phyloP scores from a whole-genome alignment of 768 basidiomycete species.

The Leccinellum rugosiceps region DNA sequence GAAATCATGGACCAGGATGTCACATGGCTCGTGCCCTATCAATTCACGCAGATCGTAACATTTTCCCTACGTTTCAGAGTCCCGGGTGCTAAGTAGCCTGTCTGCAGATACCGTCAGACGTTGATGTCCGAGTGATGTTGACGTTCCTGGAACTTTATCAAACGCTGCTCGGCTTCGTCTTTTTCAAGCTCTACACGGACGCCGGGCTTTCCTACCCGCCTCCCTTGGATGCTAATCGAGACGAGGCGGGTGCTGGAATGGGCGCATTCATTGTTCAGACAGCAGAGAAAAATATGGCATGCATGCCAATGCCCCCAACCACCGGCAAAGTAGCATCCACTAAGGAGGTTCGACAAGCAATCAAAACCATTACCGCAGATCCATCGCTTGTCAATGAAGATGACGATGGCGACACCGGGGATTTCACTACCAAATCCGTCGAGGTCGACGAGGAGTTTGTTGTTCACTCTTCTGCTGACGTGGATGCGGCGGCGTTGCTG shows the following conservation, averaged over 20 bases:
- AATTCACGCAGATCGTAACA: constrained; percentile 90
- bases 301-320: constrained; percentile 15
- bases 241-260: constrained; percentile 83
- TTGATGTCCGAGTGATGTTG: constrained; percentile 96
- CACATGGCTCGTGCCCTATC: constrained; percentile 96
- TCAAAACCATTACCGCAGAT: constrained; percentile 41
- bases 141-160: constrained; percentile 99
- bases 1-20: constrained; percentile 90
- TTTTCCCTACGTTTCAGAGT: neutral
- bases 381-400: constrained; percentile 31
- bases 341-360: constrained; percentile 50
- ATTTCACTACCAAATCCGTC: constrained; percentile 29
- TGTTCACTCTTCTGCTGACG: constrained; percentile 51
- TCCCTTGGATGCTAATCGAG: constrained; percentile 75
- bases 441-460: constrained; percentile 68
- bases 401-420: constrained; percentile 34
- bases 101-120: constrained; percentile 82
- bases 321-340: constrained; percentile 43
- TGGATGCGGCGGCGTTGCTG: constrained; percentile 45
- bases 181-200: constrained; percentile 99
- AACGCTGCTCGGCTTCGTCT: constrained; percentile 90
- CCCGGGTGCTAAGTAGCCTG: constrained; percentile 6
- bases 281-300: constrained; percentile 26
- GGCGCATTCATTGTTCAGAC: constrained; percentile 81
- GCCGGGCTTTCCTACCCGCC: constrained; percentile 93